Evolutionary conservation across 2,329 filamentous ascomycete genomes (phyloP).

Genomic region (Sordariomycetes sp.): DNA sequence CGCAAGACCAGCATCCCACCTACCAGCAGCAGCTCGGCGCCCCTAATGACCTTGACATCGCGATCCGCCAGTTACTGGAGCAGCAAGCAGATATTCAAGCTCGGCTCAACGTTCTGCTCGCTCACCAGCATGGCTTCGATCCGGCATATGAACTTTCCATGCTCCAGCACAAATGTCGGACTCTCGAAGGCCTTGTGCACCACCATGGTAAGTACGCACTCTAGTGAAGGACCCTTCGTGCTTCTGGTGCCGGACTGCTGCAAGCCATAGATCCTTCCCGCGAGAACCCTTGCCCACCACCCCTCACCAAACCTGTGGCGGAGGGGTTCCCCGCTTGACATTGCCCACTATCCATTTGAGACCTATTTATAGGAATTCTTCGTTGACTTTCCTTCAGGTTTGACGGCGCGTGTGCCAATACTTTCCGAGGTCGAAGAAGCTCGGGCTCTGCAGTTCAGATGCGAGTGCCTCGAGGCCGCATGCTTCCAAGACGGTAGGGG

Average conservation of each 20-base stretch:
- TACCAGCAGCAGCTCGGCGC: neutral
- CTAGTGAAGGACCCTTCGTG: neutral
- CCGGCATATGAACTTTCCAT: slow-evolving; percentile 41
- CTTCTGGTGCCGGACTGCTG: neutral
- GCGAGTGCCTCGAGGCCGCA: slow-evolving; percentile 46
- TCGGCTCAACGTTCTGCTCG: slow-evolving; percentile 37
- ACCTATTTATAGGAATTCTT: too few species aligned
- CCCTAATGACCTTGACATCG: slow-evolving; percentile 15
- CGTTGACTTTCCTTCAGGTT: slow-evolving; percentile 10
- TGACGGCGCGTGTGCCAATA: slow-evolving; percentile 24
- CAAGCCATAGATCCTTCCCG: neutral
- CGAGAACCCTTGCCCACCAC: slow-evolving; percentile 2
- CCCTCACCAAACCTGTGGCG: too few species aligned
- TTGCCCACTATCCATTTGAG: too few species aligned
- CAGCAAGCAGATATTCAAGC: slow-evolving; percentile 46
- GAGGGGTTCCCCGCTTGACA: too few species aligned
- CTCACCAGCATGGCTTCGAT: slow-evolving; percentile 37
- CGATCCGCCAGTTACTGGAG: slow-evolving; percentile 30
- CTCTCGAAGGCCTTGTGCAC: slow-evolving; percentile 37
- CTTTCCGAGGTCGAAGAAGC: slow-evolving; percentile 49
- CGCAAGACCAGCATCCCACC: neutral
- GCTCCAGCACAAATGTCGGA: slow-evolving; percentile 44
- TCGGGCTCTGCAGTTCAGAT: slow-evolving; percentile 45
- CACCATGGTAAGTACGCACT: slow-evolving; percentile 32
- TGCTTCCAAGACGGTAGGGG: slow-evolving; percentile 23